Conservation (phyloP, 768 basidiomycete species). For the Chlorophyllum brunneum region DNA sequence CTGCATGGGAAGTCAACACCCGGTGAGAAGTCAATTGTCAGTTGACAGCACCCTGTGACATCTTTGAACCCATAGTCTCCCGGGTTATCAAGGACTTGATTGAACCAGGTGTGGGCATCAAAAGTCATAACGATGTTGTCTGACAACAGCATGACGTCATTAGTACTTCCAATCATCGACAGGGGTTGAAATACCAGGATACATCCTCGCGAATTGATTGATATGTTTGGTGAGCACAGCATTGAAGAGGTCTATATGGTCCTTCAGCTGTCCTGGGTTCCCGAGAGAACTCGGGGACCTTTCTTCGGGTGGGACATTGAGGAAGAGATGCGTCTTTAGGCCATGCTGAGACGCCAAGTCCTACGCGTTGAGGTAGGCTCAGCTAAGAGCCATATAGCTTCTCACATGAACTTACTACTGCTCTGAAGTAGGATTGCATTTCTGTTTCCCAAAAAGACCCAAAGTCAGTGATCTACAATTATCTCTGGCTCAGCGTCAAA, state of each 20-base stretch:
- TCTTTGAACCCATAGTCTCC: slow-evolving; percentile 41
- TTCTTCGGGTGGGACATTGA: slow-evolving; percentile 55
- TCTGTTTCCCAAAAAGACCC: slow-evolving; percentile 46
- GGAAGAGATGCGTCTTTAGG: slow-evolving; percentile 44
- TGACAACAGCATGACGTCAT: slow-evolving; percentile 11
- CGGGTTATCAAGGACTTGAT: slow-evolving; percentile 37
- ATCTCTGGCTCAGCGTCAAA: not conserved
- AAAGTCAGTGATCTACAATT: slow-evolving; percentile 41
- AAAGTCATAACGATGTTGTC: slow-evolving; percentile 41
- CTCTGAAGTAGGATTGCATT: slow-evolving; percentile 45
- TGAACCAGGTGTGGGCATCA: slow-evolving; percentile 50
- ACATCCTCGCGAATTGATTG: slow-evolving; percentile 28
- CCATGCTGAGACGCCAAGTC: slow-evolving; percentile 36
- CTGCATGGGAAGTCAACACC: slow-evolving; percentile 19
- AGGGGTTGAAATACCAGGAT: slow-evolving; percentile 25
- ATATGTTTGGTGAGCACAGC: slow-evolving; percentile 32
- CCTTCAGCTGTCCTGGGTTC: slow-evolving; percentile 32
- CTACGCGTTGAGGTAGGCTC: not conserved
- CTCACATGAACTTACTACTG: slow-evolving; percentile 35
- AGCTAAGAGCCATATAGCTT: not conserved
- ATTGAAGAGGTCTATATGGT: slow-evolving; percentile 41
- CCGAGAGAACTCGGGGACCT: slow-evolving; percentile 38
- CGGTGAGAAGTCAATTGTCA: not conserved
- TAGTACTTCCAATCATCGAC: not conserved
- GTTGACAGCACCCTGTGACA: slow-evolving; percentile 38